Percentiles rank a stretch among this genome's conserved stretches.
Evolutionary conservation across 495 filamentous ascomycete genomes (phyloP).

Genomic region (Penicillium chermesinum): DNA sequence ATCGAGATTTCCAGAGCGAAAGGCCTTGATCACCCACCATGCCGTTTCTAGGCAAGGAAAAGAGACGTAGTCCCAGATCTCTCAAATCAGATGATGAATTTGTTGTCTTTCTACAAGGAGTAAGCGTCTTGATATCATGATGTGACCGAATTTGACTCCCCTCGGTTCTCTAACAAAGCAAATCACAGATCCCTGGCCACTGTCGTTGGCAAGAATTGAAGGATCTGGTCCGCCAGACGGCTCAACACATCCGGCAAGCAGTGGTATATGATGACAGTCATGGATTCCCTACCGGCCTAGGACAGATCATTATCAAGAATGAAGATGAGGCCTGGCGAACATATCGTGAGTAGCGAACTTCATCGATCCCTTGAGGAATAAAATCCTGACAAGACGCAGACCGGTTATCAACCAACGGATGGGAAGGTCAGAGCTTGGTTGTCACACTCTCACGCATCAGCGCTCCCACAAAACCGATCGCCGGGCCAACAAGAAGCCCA

Average conservation of each 20-base stretch:
- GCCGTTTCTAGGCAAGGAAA: conserved; percentile 31
- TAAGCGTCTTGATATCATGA: too few relatives aligned
- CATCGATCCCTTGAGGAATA: not conserved
- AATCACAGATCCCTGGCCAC: conserved; percentile 37
- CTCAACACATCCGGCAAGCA: conserved; percentile 44
- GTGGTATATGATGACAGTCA: conserved; percentile 46
- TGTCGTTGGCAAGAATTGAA: conserved; percentile 49
- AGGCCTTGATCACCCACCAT: conserved; percentile 13
- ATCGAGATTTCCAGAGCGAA: not conserved
- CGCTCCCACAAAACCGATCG: conserved; percentile 40
- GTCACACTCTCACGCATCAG: conserved; percentile 42
- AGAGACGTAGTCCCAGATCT: conserved; percentile 24
- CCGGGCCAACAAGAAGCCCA: conserved; percentile 41
- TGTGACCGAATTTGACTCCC: too few relatives aligned
- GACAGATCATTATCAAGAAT: conserved; percentile 46
- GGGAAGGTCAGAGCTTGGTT: conserved; percentile 43
- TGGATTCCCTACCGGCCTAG: conserved; percentile 42
- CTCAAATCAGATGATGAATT: conserved; percentile 43
- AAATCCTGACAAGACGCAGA: conserved; percentile 22
- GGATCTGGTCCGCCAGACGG: conserved; percentile 44
- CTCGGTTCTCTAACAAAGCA: too few relatives aligned
- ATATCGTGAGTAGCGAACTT: conserved; percentile 30
- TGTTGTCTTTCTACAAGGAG: conserved; percentile 44
- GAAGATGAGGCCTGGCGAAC: conserved; percentile 47
- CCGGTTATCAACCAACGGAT: conserved; percentile 40